Evolutionary conservation across 1,139 yeast species (phyloP), one percentile per base, ranked within the genome.

Genomic region (Yueomyces sp.): DNA sequence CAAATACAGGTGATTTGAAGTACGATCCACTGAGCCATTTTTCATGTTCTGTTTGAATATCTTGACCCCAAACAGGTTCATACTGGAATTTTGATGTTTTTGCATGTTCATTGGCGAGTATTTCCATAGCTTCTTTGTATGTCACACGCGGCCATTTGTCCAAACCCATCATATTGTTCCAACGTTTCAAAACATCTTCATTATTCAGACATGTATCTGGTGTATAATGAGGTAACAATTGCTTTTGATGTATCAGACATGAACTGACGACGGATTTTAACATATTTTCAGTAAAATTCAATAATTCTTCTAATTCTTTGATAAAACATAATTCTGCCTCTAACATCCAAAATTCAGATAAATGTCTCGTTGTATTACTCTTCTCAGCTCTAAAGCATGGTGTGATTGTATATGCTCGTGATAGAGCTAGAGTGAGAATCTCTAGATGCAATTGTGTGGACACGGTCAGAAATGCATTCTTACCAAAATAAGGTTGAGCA

Each of bases 281-380:
- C 89, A 89, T 78, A 2, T 59, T 55, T 60, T 87, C 95, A 1
- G 82, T 76, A 44, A 86, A 73, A 2, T 56, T 56, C 11, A 91
- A 79, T 43, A 93, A 64, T 48, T 81, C 82, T 2, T 60, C 56
- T 5, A 87, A 70, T 11, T 67, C 61, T 8, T 73, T 69, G 2
- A 82, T 65, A 59, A 83, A 83, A 11, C 87, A 78, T 31, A 87
- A 61, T 57, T 93, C 99, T 0, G 89, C 95, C 62, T 93, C 99
- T 3, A 91, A 65, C 96, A 93, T 89, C 96, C 97, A 91, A 62
- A 93, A 93, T 60, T 93, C 99, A 48, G 93, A 76, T 48, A 93
- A 65, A 59, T 93, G 99, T 40, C 98, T 72, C 52, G 79, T 84
- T 0, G 99, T 93, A 53, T 86, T 87, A 42, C 95, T 83, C 41